phyloP scores from a whole-genome alignment of 495 filamentous ascomycete genomes.

The Lophium mytilinum region DNA sequence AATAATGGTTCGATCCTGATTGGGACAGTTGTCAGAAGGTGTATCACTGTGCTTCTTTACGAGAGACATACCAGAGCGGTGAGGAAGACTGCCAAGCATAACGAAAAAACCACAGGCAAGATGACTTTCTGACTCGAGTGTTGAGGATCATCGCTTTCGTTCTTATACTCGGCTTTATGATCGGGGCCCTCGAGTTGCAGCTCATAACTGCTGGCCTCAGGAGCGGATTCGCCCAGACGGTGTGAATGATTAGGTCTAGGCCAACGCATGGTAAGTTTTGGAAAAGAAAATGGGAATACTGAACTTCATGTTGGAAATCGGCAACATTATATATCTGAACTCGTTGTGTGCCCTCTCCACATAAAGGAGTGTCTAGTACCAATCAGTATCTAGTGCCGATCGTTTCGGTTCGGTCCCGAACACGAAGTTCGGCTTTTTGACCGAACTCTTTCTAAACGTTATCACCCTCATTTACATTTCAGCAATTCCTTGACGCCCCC shows the following conservation, averaged over 20 bases:
- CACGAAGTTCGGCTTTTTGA: not conserved
- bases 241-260: not conserved
- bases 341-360: not conserved
- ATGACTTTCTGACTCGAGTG: not conserved
- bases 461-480: not conserved
- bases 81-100: conserved; percentile 34
- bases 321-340: not conserved
- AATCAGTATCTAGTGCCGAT: not conserved
- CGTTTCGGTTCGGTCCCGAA: not conserved
- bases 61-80: conserved; percentile 29
- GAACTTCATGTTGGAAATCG: not conserved
- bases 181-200: not conserved
- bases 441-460: not conserved
- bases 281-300: not conserved
- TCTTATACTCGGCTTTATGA: not conserved
- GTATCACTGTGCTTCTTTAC: not conserved
- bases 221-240: not conserved
- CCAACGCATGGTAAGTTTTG: not conserved
- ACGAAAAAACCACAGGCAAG: conserved; percentile 15
- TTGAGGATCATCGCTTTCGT: not conserved
- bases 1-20: conserved; percentile 23
- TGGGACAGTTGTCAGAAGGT: not conserved
- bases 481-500: not conserved
- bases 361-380: not conserved
- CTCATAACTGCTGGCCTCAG: not conserved